Conservation (phyloP, 2,329 filamentous ascomycete genomes). For the Fusarium azukiicola region DNA sequence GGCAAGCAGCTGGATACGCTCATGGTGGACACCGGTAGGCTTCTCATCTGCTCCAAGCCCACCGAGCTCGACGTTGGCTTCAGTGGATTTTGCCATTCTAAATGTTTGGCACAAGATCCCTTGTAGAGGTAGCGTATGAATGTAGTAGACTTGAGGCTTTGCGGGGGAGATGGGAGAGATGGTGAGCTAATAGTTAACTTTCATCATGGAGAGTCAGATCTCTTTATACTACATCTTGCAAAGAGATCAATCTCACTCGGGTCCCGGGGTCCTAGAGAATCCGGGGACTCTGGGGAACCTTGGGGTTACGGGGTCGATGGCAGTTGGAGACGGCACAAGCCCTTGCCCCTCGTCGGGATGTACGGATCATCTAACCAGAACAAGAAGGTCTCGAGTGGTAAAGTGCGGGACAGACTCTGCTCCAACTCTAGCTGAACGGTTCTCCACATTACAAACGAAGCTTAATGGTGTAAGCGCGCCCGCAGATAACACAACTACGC, state of each 20-base stretch:
- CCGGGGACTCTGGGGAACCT: conserved; percentile 14
- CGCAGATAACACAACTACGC: neutral
- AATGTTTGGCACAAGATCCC: neutral
- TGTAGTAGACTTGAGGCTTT: neutral
- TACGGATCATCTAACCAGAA: conserved; percentile 7
- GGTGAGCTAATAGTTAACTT: neutral
- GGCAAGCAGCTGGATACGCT: neutral
- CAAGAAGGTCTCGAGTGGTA: neutral
- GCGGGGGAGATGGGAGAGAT: neutral
- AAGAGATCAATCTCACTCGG: neutral
- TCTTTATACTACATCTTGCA: conserved; percentile 6
- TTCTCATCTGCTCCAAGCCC: neutral
- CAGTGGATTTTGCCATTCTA: neutral
- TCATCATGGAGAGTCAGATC: neutral
- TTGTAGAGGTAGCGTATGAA: neutral
- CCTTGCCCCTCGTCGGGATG: neutral
- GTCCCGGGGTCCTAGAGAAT: neutral
- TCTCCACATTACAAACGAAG: neutral
- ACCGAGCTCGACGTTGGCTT: neutral
- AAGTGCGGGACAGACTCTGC: conserved; percentile 6
- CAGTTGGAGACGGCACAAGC: neutral
- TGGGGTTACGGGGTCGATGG: conserved; percentile 5
- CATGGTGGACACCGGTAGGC: conserved; percentile 1
- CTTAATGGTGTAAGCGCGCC: conserved; percentile 2
- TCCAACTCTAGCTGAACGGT: conserved; percentile 4